These are phyloP conservation scores for Keqinozyma sinolaborantium DNA, from an alignment of 1,139 yeast genomes.

Conservation along the genomic window DNA sequence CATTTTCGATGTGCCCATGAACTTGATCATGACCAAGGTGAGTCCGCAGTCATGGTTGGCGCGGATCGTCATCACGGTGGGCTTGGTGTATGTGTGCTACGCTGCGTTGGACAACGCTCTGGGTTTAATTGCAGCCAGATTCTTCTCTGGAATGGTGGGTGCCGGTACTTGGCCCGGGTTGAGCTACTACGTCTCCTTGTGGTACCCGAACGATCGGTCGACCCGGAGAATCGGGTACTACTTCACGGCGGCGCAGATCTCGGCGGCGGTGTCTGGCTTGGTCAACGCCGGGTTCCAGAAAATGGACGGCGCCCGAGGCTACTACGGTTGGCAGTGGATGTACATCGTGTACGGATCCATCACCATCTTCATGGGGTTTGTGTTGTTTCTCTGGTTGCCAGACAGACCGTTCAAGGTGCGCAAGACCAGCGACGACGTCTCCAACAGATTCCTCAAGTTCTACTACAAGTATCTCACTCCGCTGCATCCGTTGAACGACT, in stretches of 20 bases:
- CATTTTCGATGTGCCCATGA: constrained; percentile 85
- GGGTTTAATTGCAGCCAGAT: constrained; percentile 70
- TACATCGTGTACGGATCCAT: constrained; percentile 72
- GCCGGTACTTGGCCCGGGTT: constrained; percentile 96
- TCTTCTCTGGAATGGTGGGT: constrained; percentile 75
- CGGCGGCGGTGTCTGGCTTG: constrained; percentile 83
- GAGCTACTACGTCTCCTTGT: constrained; percentile 77
- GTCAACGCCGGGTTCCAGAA: constrained; percentile 86
- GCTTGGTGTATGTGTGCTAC: constrained; percentile 73
- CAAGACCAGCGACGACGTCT: constrained; percentile 11
- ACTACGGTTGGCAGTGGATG: constrained; percentile 87
- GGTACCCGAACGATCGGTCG: constrained; percentile 81
- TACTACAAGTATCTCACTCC: constrained; percentile 23
- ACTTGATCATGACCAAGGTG: constrained; percentile 75
- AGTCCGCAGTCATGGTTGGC: constrained; percentile 86
- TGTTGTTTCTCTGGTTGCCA: constrained; percentile 81
- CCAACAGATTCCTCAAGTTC: constrained; percentile 4
- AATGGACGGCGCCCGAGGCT: constrained; percentile 69
- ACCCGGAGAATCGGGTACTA: constrained; percentile 84
- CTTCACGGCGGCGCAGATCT: constrained; percentile 86
- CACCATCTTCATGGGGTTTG: constrained; percentile 64
- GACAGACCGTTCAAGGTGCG: constrained; percentile 47
- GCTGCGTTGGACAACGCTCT: constrained; percentile 49
- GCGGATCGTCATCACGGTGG: constrained; percentile 74
- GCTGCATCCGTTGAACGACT: constrained; percentile 48